Base-by-base conservation (phyloP, 495 filamentous ascomycete genomes). In the Penicillium verhagenii region DNA sequence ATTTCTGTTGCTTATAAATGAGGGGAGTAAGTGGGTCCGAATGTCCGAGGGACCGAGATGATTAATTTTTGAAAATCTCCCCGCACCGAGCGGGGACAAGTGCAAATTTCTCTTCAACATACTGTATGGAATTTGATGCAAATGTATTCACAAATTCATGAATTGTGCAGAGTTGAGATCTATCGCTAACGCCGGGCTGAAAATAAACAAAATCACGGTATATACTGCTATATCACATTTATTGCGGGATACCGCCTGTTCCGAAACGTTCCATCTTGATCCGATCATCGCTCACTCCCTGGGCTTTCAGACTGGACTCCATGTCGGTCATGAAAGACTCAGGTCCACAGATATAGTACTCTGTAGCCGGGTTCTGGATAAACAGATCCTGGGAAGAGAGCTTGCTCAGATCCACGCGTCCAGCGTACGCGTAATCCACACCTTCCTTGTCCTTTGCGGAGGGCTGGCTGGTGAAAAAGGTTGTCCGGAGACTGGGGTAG, bases 281-380 rank as follows among this genome's bases (percentile, higher is more conserved):
- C 54, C 81, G 78, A 9, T 77, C 79, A 38, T 63, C 65, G 4
- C 57, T 59, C 0, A 90, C 85, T 0, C 86, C 86, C 42, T 62
- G 60, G 0, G 53, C 70, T 40, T 74, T 60, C 53, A 91, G 71
- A 37, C 65, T 67, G 9, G 63, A 54, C 53, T 80, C 61, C 24
- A 79, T 72, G 19, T 80, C 79, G 4, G 71, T 65, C 88, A 90
- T 92, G 73, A 90, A 91, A 6, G 57, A 48, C 35, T 74, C 75
- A 0, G 87, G 87, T 1, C 87, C 88, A 52, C 88, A 92, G 54
- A 88, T 69, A 64, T 80, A 90, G 65, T 89, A 91, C 57, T 84
- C 70, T 1, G 88, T 77, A 26, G 60, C 66, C 6, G 69, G 23
- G 58, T 86, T 72, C 42, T 74, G 69, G 8, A 86, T 61, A 64